Base-by-base conservation (phyloP, 768 basidiomycete species). In the Leccinum sublutescens region DNA sequence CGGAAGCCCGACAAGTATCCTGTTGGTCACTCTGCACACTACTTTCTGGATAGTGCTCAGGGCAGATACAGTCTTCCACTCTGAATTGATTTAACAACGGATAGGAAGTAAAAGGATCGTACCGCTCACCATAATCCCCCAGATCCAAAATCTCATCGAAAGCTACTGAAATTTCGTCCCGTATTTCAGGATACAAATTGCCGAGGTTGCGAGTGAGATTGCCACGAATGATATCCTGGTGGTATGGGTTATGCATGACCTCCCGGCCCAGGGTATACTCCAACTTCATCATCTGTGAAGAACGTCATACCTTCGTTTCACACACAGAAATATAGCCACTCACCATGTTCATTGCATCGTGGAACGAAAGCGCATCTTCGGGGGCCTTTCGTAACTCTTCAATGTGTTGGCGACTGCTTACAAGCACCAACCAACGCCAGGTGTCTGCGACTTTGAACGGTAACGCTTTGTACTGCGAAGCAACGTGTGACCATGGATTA, bases 351-450 rank as follows among this genome's bases (percentile, higher is more conserved):
- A 61, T 54, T 2, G 74, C 73, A n/a, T 67, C 72, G 0, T 49
- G 19, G 33, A 78, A 66, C 4, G 79, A 80, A 29, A 82, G 65
- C 6, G 61, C 61, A 31, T 75, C 74, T 15, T 78, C 77, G 0
- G 79, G 70, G 9, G 77, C 77, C 51, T 72, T 78, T 8, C 72
- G 66, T 12, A 82, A 14, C 8, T 50, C 49, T 17, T 50, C 27
- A 3, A 50, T 29, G 17, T 50, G 49, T 27, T 29, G 25, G 8
- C 14, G 49, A 10, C 49, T 8, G 27, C 49, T 10, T n/a, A 50
- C 23, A n/a, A 50, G 3, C 27, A 50, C 49, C 15, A 50, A 2
- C 49, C 49, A 50, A 29, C 8, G 17, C 27, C 27, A 8, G 27
- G 25, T 15, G 11, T 29, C 49, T 17, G 15, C 49, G 17, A 29